Evolutionary conservation across 2,329 filamentous ascomycete genomes (phyloP).

Genomic region (Basipetospora chlamydospora): DNA sequence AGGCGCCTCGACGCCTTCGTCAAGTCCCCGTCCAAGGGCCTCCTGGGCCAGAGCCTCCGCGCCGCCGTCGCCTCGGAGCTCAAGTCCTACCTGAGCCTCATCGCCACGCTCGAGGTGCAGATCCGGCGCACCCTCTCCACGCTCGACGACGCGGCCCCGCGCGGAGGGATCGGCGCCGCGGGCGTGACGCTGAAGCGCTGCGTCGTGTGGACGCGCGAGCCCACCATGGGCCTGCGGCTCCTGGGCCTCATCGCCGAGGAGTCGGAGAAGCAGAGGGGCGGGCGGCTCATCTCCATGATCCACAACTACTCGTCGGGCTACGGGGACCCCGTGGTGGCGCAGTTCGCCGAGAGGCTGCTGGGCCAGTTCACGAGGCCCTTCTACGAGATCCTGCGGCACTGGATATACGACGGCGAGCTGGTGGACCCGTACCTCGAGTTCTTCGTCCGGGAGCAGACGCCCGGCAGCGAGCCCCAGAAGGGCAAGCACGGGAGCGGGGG

Average conservation of each 20-base stretch:
- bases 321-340: constrained; percentile 85
- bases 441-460: constrained; percentile 74
- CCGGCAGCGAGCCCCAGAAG: too few species aligned
- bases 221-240: constrained; percentile 83
- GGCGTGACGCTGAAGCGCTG: constrained; percentile 91
- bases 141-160: constrained; percentile 52
- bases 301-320: constrained; percentile 88
- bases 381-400: constrained; percentile 87
- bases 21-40: constrained; percentile 62
- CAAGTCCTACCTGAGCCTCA: constrained; percentile 75
- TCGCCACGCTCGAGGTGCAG: constrained; percentile 85
- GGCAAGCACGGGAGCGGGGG: too few species aligned
- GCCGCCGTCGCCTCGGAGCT: constrained; percentile 77
- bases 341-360: constrained; percentile 81
- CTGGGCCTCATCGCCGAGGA: constrained; percentile 94
- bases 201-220: constrained; percentile 93
- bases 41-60: constrained; percentile 84
- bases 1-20: constrained; percentile 67
- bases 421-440: constrained; percentile 95
- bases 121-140: constrained; percentile 69
- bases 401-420: constrained; percentile 97
- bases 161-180: constrained; percentile 63
- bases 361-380: constrained; percentile 83
- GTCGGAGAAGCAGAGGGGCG: constrained; percentile 67
- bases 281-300: constrained; percentile 84